Evolutionary conservation across 768 basidiomycete species (phyloP).

Genomic region (Suillus cothurnatus): DNA sequence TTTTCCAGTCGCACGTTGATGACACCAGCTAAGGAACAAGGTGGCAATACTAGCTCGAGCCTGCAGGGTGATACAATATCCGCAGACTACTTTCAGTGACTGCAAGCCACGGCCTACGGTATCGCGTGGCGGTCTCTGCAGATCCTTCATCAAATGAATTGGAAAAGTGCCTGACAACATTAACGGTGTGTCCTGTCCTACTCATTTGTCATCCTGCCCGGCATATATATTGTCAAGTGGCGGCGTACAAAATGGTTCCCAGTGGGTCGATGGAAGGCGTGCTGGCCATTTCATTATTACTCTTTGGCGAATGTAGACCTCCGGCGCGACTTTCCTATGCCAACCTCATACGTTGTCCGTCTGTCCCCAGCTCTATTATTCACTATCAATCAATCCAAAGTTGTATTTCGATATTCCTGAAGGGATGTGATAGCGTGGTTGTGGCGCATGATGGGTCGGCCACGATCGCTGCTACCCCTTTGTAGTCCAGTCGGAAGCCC

Average conservation of each 20-base stretch:
- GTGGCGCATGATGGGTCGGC: not conserved
- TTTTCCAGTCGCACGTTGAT: not conserved
- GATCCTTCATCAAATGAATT: not conserved
- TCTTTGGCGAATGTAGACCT: not conserved
- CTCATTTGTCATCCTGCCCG: not conserved
- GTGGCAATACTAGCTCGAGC: not conserved
- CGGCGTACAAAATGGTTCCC: not conserved
- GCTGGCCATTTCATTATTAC: not conserved
- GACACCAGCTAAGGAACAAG: not conserved
- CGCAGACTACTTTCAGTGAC: not conserved
- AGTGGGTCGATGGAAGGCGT: not conserved
- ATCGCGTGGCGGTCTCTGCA: not conserved
- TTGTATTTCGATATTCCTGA: constrained; percentile 6
- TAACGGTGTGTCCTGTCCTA: not conserved
- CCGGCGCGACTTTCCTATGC: not conserved
- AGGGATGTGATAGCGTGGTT: not conserved
- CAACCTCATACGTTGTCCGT: not conserved
- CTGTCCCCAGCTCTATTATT: not conserved
- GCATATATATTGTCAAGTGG: not conserved
- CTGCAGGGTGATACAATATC: not conserved
- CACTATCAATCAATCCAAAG: not conserved
- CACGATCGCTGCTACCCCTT: too few relatives aligned
- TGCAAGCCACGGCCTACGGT: not conserved
- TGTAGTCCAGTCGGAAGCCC: not conserved
- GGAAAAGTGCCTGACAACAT: constrained; percentile 5